A percentile compares a stretch with the other conserved stretches of the same genome.
Evolutionary conservation across 176 grass and related monocot genomes (phyloP).

Genomic region (Alloteropsis semialata): DNA sequence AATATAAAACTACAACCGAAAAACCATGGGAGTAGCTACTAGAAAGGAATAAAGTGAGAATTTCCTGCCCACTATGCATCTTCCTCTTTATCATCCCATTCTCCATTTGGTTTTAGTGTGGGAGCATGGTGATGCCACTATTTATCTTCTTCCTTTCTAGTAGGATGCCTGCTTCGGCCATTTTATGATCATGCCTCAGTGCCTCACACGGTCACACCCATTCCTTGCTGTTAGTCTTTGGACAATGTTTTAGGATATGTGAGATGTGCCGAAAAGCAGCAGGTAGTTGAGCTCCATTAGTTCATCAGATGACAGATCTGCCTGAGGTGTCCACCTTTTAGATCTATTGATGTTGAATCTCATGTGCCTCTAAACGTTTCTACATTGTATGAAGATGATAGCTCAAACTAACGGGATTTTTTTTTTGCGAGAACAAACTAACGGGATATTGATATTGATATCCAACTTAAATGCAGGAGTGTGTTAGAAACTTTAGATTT

Average conservation of each 20-base stretch:
- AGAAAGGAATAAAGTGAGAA: constrained; percentile 65
- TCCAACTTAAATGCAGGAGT: not conserved
- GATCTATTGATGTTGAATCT: constrained; percentile 20
- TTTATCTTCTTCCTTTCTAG: constrained; percentile 47
- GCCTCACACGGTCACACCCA: too few relatives aligned
- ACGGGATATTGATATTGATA: not conserved
- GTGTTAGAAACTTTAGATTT: not conserved
- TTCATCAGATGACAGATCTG: constrained; percentile 31
- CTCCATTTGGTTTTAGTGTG: constrained; percentile 42
- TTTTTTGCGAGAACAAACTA: too few relatives aligned
- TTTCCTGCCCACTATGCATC: constrained; percentile 54
- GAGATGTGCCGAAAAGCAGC: constrained; percentile 38
- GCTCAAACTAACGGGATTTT: constrained; percentile 17
- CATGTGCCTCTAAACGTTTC: constrained; percentile 3
- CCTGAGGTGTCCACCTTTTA: constrained; percentile 18
- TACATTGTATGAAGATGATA: constrained; percentile 2
- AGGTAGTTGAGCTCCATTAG: constrained; percentile 29
- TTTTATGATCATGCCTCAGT: constrained; percentile 19
- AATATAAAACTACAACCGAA: constrained; percentile 28
- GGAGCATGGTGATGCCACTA: constrained; percentile 42
- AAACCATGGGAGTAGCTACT: constrained; percentile 44
- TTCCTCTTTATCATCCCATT: constrained; percentile 38
- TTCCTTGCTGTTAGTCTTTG: constrained; percentile 31
- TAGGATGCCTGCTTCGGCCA: constrained; percentile 38
- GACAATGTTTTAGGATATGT: constrained; percentile 36